A percentile compares a stretch with the other conserved stretches of the same genome.
Conservation (phyloP, 2,329 filamentous ascomycete genomes). For the Davidsoniella australis region DNA sequence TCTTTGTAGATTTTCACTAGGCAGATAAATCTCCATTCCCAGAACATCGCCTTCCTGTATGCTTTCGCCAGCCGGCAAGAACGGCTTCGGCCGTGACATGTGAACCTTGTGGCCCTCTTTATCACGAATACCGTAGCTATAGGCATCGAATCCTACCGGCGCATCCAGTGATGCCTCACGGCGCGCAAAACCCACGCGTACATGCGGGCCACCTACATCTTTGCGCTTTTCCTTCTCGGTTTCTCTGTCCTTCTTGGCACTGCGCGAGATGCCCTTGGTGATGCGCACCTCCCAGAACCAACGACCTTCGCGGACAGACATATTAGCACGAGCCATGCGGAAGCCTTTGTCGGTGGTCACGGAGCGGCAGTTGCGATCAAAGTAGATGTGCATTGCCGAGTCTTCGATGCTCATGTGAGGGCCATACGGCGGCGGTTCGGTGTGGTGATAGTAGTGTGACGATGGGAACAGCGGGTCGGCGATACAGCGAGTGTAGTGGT, state of each 20-base stretch:
- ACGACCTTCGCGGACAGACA: conserved; percentile 72
- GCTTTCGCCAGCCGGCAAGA: conserved; percentile 62
- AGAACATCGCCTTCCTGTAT: conserved; percentile 85
- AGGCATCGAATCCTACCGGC: conserved; percentile 74
- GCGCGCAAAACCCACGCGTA: conserved; percentile 75
- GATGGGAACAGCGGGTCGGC: conserved; percentile 77
- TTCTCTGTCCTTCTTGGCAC: conserved; percentile 20
- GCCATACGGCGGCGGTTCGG: conserved; percentile 68
- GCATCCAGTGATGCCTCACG: conserved; percentile 68
- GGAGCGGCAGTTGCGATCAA: conserved; percentile 56
- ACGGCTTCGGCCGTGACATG: conserved; percentile 82
- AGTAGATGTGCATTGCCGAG: conserved; percentile 67
- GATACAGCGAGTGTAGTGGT: conserved; percentile 80
- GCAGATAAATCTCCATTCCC: conserved; percentile 80
- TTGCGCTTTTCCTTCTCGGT: conserved; percentile 21
- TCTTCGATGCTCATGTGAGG: conserved; percentile 88
- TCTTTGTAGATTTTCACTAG: conserved; percentile 67
- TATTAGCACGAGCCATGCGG: conserved; percentile 77
- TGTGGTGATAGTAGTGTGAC: conserved; percentile 75
- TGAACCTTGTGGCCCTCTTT: conserved; percentile 81
- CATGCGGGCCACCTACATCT: conserved; percentile 36
- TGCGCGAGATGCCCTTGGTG: conserved; percentile 50
- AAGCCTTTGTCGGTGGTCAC: conserved; percentile 88
- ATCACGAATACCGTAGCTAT: conserved; percentile 87
- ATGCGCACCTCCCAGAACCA: conserved; percentile 94